Conservation (phyloP, 371 early-diverging fungal genomes). For the Dichotomocladium elegans region DNA sequence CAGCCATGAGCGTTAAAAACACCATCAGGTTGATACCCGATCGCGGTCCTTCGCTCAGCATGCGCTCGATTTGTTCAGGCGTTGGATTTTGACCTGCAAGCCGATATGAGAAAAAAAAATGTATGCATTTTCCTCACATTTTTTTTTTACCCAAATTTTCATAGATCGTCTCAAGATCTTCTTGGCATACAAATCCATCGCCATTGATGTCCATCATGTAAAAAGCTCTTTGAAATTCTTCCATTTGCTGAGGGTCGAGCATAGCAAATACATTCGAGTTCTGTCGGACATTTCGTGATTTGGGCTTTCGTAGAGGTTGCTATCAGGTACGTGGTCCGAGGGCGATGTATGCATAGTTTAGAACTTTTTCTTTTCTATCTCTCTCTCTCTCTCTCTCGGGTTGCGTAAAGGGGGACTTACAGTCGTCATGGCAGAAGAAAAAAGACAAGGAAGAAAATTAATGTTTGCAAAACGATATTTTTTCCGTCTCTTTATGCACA, state of each 20-base stretch:
- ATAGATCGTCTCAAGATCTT: conserved; percentile 87
- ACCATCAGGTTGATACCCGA: conserved; percentile 85
- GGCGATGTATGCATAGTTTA: no score
- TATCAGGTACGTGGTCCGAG: no score
- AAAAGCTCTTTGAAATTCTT: conserved; percentile 94
- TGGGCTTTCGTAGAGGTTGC: conserved; percentile 53
- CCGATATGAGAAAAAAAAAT: neutral
- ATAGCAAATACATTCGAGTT: conserved; percentile 99
- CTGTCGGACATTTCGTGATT: conserved; percentile 88
- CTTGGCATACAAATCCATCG: conserved; percentile 82
- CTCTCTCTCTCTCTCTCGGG: no score
- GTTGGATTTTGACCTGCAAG: conserved; percentile 73
- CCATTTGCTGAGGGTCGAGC: conserved; percentile 96
- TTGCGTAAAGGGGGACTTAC: no score
- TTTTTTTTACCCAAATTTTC: conserved; percentile 33
- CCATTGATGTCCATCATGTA: conserved; percentile 89
- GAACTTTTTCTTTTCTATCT: no score
- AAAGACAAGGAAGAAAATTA: no score
- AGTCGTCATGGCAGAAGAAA: no score
- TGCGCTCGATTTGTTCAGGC: conserved; percentile 82
- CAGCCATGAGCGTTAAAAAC: conserved; percentile 94
- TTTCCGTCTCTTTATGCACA: no score
- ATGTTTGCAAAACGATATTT: no score
- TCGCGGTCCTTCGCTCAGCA: conserved; percentile 87
- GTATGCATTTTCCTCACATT: neutral